Base-by-base conservation (phyloP, 2,329 filamentous ascomycete genomes). In the Tolypocladium guangdongense region DNA sequence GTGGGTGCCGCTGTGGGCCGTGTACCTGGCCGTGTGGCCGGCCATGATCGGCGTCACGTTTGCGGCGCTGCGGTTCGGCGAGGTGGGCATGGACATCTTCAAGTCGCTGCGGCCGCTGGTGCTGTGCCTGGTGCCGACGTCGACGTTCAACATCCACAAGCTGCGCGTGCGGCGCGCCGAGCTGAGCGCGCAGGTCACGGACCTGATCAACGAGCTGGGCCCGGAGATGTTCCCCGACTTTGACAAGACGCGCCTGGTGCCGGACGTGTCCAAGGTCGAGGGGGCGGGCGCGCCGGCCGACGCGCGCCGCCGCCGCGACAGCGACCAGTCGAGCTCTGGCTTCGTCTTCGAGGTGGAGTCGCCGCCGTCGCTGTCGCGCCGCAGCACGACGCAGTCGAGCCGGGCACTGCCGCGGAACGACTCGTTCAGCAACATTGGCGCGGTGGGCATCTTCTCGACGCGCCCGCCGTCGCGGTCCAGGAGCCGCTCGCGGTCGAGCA, bases 171-270 rank as follows among this genome's bases (percentile, higher is more conserved):
- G 82, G 56, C 83, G 93, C 52, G 84, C 81, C 30, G 79, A 86
- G 58, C 80, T 99, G 48, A 88, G 88, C 54, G 77, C 81, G 11
- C 82, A 93, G 64, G 90, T 99, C 39, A 96, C 91, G 1, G 83
- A 93, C 3, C 78, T 95, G 48, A 96, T 99, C 76, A 97, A 99
- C 70, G 90, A 88, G 20, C 83, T 99, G 14, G 93, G 93, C 0
- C 93, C 93, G 0, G 91, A 97, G 66, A 86, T 99, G 74, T 99
- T 95, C 73, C 86, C 90, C n/a, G 93, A 99, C 73, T 99, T 96
- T 65, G 88, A 93, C 62, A 80, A 84, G 57, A 79, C 82, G 14
- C 82, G 89, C 36, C 80, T 93, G 54, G 74, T 92, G 33, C 74
- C 77, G 4, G 81, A 84, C 57, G 72, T 79, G 1, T 69, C 73